Conservation (phyloP, 441 rosid genomes). For the Aleurites moluccanus region DNA sequence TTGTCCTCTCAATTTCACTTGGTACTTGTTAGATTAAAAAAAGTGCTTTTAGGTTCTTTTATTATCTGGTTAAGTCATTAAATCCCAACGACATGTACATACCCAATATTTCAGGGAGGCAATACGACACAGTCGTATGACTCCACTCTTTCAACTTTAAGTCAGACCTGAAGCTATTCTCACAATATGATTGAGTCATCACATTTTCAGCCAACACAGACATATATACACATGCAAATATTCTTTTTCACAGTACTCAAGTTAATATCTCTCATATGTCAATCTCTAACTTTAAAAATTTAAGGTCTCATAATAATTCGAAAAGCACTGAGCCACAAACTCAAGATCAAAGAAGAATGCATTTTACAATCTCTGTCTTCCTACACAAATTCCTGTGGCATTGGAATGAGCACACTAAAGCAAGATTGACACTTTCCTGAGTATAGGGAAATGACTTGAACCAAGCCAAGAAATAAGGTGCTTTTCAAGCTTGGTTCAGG, state of each 20-base stretch:
- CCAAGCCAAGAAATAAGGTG: background rate
- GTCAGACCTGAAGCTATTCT: background rate
- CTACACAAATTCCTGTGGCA: background rate
- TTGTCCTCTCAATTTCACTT: too few relatives aligned
- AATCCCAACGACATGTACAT: background rate
- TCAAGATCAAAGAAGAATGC: background rate
- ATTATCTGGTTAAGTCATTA: background rate
- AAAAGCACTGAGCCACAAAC: background rate
- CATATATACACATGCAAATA: too few relatives aligned
- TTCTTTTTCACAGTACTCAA: background rate
- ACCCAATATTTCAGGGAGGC: background rate
- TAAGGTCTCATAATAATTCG: background rate
- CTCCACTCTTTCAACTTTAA: background rate
- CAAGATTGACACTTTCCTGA: background rate
- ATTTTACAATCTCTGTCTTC: background rate
- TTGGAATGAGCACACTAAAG: background rate
- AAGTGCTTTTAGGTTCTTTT: background rate
- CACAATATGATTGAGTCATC: background rate
- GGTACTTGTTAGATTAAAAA: too few relatives aligned
- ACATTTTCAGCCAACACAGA: slow-evolving; percentile 3
- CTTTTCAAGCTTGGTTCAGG: background rate
- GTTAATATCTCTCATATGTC: background rate
- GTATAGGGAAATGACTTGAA: background rate
- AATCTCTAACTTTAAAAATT: background rate
- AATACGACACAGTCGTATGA: background rate